Percentiles rank a stretch among this genome's conserved stretches.
phyloP scores from a whole-genome alignment of 768 basidiomycete species.

The Omphalotus guepiniiformis region DNA sequence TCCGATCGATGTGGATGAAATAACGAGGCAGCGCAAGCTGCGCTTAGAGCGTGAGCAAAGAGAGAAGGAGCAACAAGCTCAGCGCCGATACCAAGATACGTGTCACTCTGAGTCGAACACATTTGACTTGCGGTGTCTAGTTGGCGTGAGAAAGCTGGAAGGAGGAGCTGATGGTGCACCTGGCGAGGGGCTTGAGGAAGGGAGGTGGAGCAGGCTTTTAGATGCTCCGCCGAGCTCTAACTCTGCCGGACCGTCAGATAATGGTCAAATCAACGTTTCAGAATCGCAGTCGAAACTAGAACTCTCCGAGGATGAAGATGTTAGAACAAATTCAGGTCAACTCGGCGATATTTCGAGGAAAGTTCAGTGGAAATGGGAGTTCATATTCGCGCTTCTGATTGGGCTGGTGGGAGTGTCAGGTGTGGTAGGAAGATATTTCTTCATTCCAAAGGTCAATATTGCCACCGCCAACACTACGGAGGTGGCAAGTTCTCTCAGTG shows the following conservation, averaged over 20 bases:
- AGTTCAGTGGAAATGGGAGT: slow-evolving; percentile 5
- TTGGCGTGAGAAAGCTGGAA: slow-evolving; percentile 56
- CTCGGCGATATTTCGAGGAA: background rate
- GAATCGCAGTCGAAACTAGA: background rate
- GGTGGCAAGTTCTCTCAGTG: no score
- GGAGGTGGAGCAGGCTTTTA: background rate
- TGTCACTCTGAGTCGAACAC: slow-evolving; percentile 15
- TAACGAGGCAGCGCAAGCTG: slow-evolving; percentile 42
- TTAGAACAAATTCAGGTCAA: no score
- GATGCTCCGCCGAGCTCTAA: background rate
- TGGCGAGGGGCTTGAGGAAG: background rate
- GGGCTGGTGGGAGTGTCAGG: background rate
- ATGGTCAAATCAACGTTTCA: background rate
- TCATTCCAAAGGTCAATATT: no score
- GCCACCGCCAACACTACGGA: no score
- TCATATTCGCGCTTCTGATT: background rate
- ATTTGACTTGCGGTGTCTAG: slow-evolving; percentile 54
- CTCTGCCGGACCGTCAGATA: background rate
- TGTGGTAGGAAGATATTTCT: background rate
- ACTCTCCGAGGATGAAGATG: no score
- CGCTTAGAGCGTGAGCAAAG: slow-evolving; percentile 24
- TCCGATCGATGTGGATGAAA: slow-evolving; percentile 37
- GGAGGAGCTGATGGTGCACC: slow-evolving; percentile 27
- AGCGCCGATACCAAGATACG: background rate
- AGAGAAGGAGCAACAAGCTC: slow-evolving; percentile 10